Conservation (phyloP, 2,329 filamentous ascomycete species). For the Penicillium psychrosexuale region DNA sequence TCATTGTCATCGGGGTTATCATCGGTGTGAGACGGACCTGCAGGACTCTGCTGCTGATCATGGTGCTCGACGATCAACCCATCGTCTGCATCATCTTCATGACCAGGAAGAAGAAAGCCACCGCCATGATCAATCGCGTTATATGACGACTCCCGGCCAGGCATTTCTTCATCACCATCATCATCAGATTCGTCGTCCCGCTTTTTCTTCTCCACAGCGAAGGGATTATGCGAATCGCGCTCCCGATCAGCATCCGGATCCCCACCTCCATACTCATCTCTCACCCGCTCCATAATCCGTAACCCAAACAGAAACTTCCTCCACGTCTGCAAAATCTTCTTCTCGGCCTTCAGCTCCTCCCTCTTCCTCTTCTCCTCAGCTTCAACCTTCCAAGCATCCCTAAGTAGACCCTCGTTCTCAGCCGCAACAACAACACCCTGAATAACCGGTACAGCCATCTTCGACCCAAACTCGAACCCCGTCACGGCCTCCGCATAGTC, state of each 20-base stretch:
- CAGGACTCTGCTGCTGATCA: neutral
- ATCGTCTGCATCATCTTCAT: constrained; percentile 23
- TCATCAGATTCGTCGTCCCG: constrained; percentile 9
- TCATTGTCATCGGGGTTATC: constrained; percentile 7
- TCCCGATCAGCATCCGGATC: constrained; percentile 30
- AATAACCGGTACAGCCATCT: constrained; percentile 89
- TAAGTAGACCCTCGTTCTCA: constrained; percentile 70
- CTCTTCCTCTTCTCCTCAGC: constrained; percentile 71
- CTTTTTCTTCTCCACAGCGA: constrained; percentile 23
- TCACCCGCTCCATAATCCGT: constrained; percentile 74
- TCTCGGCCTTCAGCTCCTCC: constrained; percentile 78
- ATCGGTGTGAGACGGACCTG: neutral
- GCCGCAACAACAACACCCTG: constrained; percentile 84
- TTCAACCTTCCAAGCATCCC: constrained; percentile 75
- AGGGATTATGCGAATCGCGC: constrained; percentile 37
- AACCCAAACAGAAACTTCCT: constrained; percentile 82
- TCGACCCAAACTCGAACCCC: constrained; percentile 92
- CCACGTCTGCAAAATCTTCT: constrained; percentile 72
- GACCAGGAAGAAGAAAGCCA: constrained; percentile 24
- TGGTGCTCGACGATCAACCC: constrained; percentile 33
- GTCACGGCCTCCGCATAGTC: constrained; percentile 94
- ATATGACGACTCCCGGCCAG: constrained; percentile 12
- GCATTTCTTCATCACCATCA: constrained; percentile 5
- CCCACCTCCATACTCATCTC: constrained; percentile 68
- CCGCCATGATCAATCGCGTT: constrained; percentile 26